These are phyloP conservation scores for Nicotiana knightiana DNA, from an alignment of 257 asterid genomes.

Conservation along the genomic window DNA sequence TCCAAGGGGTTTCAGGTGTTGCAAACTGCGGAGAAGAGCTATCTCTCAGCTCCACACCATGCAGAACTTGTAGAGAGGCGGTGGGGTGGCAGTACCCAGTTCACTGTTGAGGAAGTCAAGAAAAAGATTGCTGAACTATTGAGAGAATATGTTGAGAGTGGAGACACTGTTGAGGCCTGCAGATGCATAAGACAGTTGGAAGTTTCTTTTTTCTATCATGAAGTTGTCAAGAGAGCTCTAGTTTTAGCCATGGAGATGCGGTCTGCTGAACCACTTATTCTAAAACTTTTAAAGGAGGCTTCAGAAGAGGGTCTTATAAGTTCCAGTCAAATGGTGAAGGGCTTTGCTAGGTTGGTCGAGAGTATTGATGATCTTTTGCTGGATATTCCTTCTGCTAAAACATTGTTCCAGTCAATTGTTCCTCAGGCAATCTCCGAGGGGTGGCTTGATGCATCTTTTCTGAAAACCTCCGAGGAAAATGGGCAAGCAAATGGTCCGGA, in stretches of 20 bases:
- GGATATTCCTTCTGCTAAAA: constrained; percentile 87
- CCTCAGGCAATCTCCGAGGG: constrained; percentile 79
- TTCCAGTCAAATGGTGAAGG: constrained; percentile 90
- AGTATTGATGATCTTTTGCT: constrained; percentile 94
- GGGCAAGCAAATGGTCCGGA: constrained; percentile 33
- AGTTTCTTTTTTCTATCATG: constrained; percentile 92
- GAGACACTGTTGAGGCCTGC: constrained; percentile 89
- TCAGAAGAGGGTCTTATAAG: constrained; percentile 95
- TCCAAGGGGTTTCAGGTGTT: constrained; percentile 76
- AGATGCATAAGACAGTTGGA: constrained; percentile 87
- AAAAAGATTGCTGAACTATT: constrained; percentile 76
- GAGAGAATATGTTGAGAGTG: constrained; percentile 78
- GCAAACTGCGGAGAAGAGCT: constrained; percentile 83
- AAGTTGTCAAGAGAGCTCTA: constrained; percentile 91
- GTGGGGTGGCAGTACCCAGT: constrained; percentile 98
- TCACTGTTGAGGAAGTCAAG: constrained; percentile 89
- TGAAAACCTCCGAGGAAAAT: constrained; percentile 38
- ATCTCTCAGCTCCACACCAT: constrained; percentile 96
- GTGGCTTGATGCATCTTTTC: constrained; percentile 78
- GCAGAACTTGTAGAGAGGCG: constrained; percentile 92
- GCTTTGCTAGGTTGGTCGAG: constrained; percentile 78
- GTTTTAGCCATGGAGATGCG: constrained; percentile 75
- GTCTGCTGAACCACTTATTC: constrained; percentile 54
- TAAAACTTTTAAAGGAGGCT: constrained; percentile 70
- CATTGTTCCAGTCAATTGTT: constrained; percentile 46